Evolutionary conservation across 2,329 filamentous ascomycete genomes (phyloP).

Genomic region (Paraphaeosphaeria minitans): DNA sequence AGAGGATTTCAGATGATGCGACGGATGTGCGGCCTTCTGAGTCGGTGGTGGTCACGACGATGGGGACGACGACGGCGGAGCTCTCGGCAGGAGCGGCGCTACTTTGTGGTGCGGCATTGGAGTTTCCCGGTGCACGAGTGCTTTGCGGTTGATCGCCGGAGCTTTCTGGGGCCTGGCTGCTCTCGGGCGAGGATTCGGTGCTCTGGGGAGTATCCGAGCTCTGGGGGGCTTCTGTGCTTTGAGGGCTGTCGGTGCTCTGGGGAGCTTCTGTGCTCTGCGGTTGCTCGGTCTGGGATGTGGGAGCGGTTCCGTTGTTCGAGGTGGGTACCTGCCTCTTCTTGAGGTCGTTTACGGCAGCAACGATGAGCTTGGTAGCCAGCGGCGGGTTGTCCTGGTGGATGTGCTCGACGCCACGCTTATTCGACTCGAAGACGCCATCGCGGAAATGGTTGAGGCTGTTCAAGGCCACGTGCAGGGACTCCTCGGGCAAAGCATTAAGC

Average conservation of each 20-base stretch:
- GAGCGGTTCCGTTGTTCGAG: conserved; percentile 32
- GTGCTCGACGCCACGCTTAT: conserved; percentile 66
- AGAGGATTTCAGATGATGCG: conserved; percentile 49
- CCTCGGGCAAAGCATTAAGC: conserved; percentile 61
- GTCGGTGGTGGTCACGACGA: conserved; percentile 49
- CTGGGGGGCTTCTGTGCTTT: conserved; percentile 12
- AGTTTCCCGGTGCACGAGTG: conserved; percentile 14
- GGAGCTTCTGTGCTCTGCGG: conserved; percentile 9
- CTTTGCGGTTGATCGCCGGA: conserved; percentile 2
- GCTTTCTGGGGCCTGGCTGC: conserved; percentile 3
- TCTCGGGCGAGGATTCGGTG: conserved; percentile 1
- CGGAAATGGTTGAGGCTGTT: conserved; percentile 68
- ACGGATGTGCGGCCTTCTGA: conserved; percentile 41
- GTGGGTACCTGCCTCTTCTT: conserved; percentile 51
- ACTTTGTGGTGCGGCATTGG: conserved; percentile 12
- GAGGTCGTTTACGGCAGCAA: conserved; percentile 62
- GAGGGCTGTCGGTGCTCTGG: conserved; percentile 8
- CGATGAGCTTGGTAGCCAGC: conserved; percentile 66
- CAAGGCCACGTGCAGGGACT: conserved; percentile 69
- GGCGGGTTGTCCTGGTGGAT: conserved; percentile 65
- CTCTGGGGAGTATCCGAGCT: conserved; percentile 11
- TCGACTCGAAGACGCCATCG: conserved; percentile 70
- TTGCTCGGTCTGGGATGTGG: conserved; percentile 10
- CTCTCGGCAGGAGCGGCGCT: conserved; percentile 7
- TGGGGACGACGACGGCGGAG: conserved; percentile 40